Percentiles rank a stretch among this genome's conserved stretches.
phyloP scores from a whole-genome alignment of 106 monocot species.

The Dendrobium catenatum region DNA sequence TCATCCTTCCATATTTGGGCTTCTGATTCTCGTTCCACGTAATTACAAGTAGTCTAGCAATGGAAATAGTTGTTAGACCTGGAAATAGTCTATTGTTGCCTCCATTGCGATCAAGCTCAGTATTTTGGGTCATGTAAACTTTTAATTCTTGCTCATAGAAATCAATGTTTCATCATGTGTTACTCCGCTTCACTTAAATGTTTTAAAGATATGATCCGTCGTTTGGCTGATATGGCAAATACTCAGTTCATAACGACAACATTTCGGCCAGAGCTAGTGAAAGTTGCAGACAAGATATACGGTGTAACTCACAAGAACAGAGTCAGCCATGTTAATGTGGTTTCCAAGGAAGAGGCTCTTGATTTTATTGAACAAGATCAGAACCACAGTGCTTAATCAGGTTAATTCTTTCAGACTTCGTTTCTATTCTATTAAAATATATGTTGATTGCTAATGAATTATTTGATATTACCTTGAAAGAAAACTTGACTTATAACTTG shows the following conservation, averaged over 20 bases:
- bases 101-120: too few species aligned
- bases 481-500: too few species aligned
- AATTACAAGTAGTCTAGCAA: too few species aligned
- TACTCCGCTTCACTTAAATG: too few species aligned
- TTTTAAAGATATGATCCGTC: slow-evolving; percentile 81
- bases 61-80: too few species aligned
- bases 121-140: too few species aligned
- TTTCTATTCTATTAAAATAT: background rate
- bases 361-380: slow-evolving; percentile 98
- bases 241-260: slow-evolving; percentile 99
- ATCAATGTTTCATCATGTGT: too few species aligned
- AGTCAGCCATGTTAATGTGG: slow-evolving; percentile 82
- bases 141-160: too few species aligned
- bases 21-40: too few species aligned
- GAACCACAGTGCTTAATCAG: slow-evolving; percentile 36
- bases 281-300: slow-evolving; percentile 97
- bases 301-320: slow-evolving; percentile 96
- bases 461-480: too few species aligned
- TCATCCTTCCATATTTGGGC: too few species aligned
- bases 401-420: background rate
- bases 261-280: slow-evolving; percentile 87
- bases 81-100: too few species aligned
- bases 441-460: background rate
- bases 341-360: slow-evolving; percentile 79
- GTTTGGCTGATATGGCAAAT: slow-evolving; percentile 76